These are phyloP conservation scores for Paraphoma sp. DNA, from an alignment of 2,329 filamentous ascomycete genomes.

Conservation along the genomic window DNA sequence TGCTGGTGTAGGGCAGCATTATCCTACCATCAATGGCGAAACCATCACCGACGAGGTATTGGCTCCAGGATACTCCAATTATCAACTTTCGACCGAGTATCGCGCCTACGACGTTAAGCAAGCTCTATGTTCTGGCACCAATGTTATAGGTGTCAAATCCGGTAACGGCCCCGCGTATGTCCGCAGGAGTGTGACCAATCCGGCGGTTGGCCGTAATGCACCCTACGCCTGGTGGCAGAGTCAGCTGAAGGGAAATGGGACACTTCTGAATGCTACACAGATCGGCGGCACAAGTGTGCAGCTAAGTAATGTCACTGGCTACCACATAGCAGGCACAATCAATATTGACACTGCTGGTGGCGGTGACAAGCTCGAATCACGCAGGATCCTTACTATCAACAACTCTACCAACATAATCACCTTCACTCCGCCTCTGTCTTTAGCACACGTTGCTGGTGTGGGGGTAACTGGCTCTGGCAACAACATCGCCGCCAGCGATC, in stretches of 20 bases:
- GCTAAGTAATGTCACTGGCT: not conserved
- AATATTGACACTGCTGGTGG: constrained; percentile 1
- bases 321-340: not conserved
- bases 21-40: constrained; percentile 1
- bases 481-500: not conserved
- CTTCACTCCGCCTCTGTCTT: not conserved
- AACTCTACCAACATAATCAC: not conserved
- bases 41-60: constrained; percentile 1
- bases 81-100: constrained; percentile 3
- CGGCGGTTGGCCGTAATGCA: not conserved
- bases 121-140: not conserved
- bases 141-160: not conserved
- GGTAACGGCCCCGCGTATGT: constrained; percentile 1
- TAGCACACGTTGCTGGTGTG: not conserved
- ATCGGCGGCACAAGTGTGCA: not conserved
- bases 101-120: constrained; percentile 1
- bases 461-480: constrained; percentile 1
- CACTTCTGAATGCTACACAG: not conserved
- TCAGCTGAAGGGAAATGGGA: constrained; percentile 1
- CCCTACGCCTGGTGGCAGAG: constrained; percentile 3
- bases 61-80: constrained; percentile 2
- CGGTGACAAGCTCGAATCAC: constrained; percentile 1
- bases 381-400: not conserved
- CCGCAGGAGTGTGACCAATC: not conserved
- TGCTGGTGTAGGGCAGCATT: not conserved